Evolutionary conservation across 2,329 filamentous ascomycete species (phyloP).

Genomic region (Xylaria arbuscula): DNA sequence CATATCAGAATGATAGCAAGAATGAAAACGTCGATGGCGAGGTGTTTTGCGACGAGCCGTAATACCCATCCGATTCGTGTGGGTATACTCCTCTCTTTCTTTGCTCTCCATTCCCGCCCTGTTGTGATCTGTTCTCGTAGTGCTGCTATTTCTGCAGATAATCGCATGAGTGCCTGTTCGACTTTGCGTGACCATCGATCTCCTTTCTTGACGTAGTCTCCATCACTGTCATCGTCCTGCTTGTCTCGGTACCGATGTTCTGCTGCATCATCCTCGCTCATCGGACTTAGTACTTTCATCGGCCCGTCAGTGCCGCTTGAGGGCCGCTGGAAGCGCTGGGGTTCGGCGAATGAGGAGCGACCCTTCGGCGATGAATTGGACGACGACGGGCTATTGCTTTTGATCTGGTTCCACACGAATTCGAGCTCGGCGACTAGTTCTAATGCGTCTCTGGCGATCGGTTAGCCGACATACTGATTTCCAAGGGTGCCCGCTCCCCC

Average conservation of each 20-base stretch:
- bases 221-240: constrained; percentile 56
- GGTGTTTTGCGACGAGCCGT: constrained; percentile 77
- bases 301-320: constrained; percentile 63
- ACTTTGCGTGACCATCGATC: constrained; percentile 82
- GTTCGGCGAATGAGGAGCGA: constrained; percentile 51
- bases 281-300: constrained; percentile 81
- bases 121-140: constrained; percentile 89
- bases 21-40: constrained; percentile 76
- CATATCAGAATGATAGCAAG: constrained; percentile 75
- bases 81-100: constrained; percentile 71
- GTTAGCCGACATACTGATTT: constrained; percentile 28
- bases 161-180: constrained; percentile 85
- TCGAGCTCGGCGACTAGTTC: constrained; percentile 95
- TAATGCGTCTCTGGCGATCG: constrained; percentile 72
- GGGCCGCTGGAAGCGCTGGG: constrained; percentile 59
- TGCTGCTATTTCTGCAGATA: constrained; percentile 93
- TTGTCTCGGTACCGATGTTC: constrained; percentile 65
- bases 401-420: constrained; percentile 99
- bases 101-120: constrained; percentile 76
- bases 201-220: constrained; percentile 56
- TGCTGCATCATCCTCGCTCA: constrained; percentile 83
- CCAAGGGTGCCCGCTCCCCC: background rate
- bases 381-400: constrained; percentile 79
- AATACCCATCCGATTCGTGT: constrained; percentile 78
- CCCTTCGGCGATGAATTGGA: constrained; percentile 66